Base-by-base conservation (phyloP, 225 moss, liverwort and hornwort genomes). In the Physcomitrellopsis africana region DNA sequence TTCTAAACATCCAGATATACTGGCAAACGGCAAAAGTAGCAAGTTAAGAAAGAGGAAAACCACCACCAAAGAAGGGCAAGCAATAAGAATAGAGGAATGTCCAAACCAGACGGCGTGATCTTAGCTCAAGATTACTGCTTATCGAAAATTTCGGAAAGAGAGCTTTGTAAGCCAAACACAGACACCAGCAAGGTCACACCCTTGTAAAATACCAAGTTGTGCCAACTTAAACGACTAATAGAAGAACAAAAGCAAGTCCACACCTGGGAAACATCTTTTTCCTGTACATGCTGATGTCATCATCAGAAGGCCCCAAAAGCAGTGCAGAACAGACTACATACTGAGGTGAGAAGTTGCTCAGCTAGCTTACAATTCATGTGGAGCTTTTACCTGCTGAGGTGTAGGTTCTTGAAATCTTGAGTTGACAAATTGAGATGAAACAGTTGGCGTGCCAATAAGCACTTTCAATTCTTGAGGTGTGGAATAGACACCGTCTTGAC, bases 391-490 rank as follows among this genome's bases (percentile, higher is more conserved):
- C 80, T 80, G 75, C 70, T 80, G 74, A 55, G 14, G 56, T 54
- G 41, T 41, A 69, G 54, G 18, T 3, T 74, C 69, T 41, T 63
- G 55, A 18, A 69, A 70, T 57, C 70, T 65, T 43, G 64, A 69
- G 26, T 49, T 65, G 70, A 64, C 57, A 65, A 58, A 59, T 17
- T 83, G 79, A 20, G 57, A 68, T 48, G 67, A 51, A 68, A 67
- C 29, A 62, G 48, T 55, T 53, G 76, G 51, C 54, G 65, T 64
- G 56, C 70, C 66, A 60, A 82, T 60, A 71, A 83, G 67, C 41
- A 70, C 47, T 72, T 79, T 85, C 52, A 85, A 60, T 47, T 76
- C 75, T 56, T 47, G 72, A 63, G 85, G 81, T 68, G 72, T 81
- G 63, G 72, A 70, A 43, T 76, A 85, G 41, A 73, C 56, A 24